These are phyloP conservation scores for Sporisorium sorghi DNA, from an alignment of 1,284 basidiomycete species.

Conservation along the genomic window DNA sequence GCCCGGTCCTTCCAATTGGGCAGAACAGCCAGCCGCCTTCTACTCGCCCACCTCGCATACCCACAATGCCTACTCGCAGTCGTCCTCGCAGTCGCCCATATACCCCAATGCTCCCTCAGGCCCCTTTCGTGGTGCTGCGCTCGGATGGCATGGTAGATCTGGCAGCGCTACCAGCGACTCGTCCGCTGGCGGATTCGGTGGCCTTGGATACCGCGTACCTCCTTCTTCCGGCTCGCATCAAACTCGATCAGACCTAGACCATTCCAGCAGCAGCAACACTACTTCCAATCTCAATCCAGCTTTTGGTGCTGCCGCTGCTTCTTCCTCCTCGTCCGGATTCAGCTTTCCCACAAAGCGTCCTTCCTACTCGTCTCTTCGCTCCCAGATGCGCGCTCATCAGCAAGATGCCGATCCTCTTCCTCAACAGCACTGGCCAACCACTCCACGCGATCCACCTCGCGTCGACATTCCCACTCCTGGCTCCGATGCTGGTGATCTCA, in stretches of 20 bases:
- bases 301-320: not conserved
- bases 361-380: conserved; percentile 33
- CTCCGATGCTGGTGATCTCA: conserved; percentile 44
- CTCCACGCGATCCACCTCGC: conserved; percentile 27
- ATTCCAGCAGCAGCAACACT: conserved; percentile 11
- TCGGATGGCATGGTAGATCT: conserved; percentile 48
- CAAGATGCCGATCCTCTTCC: conserved; percentile 22
- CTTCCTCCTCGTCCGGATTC: conserved; percentile 29
- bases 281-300: conserved; percentile 18
- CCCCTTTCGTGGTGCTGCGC: conserved; percentile 50
- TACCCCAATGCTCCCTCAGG: conserved; percentile 33
- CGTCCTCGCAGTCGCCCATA: conserved; percentile 28
- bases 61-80: conserved; percentile 14
- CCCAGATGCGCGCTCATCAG: conserved; percentile 30
- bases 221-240: conserved; percentile 9
- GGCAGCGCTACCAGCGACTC: conserved; percentile 52
- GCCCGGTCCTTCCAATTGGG: conserved; percentile 13
- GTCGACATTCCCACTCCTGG: conserved; percentile 33
- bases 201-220: conserved; percentile 35
- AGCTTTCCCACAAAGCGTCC: conserved; percentile 34
- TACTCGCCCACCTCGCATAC: conserved; percentile 18
- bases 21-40: conserved; percentile 12
- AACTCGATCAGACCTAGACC: conserved; percentile 7
- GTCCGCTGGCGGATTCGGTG: conserved; percentile 45
- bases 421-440: conserved; percentile 29